Conservation (phyloP, 306 rosid genomes). For the Adenanthera pavonina region DNA sequence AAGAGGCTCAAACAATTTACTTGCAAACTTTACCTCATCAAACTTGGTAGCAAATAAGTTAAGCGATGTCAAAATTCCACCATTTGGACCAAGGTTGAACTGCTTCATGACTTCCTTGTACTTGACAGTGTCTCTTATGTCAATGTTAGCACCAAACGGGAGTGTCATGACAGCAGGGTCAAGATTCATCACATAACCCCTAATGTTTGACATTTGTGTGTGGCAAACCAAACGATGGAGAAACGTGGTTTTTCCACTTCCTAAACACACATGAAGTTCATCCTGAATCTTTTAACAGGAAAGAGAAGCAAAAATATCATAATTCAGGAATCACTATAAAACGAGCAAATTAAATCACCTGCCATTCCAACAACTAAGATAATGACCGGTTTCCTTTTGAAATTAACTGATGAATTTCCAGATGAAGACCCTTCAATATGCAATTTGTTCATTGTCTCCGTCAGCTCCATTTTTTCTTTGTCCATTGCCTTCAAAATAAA, state of each 20-base stretch:
- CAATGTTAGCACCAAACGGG: slow-evolving; percentile 81
- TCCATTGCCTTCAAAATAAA: slow-evolving; percentile 52
- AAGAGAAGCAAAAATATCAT: not conserved
- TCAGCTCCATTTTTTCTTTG: slow-evolving; percentile 62
- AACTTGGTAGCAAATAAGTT: slow-evolving; percentile 96
- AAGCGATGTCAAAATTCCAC: slow-evolving; percentile 91
- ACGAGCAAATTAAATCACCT: slow-evolving; percentile 48
- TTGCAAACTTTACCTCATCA: slow-evolving; percentile 75
- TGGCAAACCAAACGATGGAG: slow-evolving; percentile 80
- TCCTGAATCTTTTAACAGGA: slow-evolving; percentile 13
- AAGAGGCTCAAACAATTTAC: not conserved
- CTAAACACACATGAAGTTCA: slow-evolving; percentile 49
- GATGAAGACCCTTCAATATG: slow-evolving; percentile 70
- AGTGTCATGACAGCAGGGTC: slow-evolving; percentile 93
- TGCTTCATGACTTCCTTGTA: slow-evolving; percentile 98
- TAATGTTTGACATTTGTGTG: slow-evolving; percentile 56
- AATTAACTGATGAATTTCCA: slow-evolving; percentile 52
- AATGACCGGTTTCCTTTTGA: slow-evolving; percentile 82
- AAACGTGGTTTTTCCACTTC: slow-evolving; percentile 92
- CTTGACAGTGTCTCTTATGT: slow-evolving; percentile 89
- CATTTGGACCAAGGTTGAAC: slow-evolving; percentile 96
- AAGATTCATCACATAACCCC: slow-evolving; percentile 87
- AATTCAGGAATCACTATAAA: not conserved
- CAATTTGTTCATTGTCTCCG: slow-evolving; percentile 64
- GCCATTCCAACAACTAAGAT: slow-evolving; percentile 94